phyloP scores from a whole-genome alignment of 495 filamentous ascomycete genomes.

The Niebla homalea region DNA sequence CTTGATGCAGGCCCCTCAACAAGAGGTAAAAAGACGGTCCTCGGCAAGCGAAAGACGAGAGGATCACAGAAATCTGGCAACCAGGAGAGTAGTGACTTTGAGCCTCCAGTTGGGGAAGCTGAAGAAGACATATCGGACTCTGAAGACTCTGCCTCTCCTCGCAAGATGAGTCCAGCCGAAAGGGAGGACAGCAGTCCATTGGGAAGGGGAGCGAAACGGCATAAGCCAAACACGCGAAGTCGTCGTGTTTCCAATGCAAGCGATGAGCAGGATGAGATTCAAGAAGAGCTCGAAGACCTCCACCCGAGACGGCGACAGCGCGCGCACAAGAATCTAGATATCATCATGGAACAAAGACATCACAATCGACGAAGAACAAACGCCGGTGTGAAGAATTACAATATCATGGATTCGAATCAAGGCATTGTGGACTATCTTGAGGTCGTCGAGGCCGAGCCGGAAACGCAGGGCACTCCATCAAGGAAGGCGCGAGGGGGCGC shows the following conservation, averaged over 20 bases:
- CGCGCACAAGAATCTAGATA: constrained; percentile 20
- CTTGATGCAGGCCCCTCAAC: constrained; percentile 11
- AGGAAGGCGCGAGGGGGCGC: constrained; percentile 44
- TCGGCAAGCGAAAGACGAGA: constrained; percentile 31
- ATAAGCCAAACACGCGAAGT: constrained; percentile 37
- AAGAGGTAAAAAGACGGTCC: constrained; percentile 3
- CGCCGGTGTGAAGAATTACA: constrained; percentile 46
- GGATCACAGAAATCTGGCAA: constrained; percentile 39
- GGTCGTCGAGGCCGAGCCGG: constrained; percentile 54
- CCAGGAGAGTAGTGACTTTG: constrained; percentile 78
- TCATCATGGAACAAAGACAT: constrained; percentile 47
- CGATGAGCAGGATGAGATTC: constrained; percentile 56
- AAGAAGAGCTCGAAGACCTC: constrained; percentile 64
- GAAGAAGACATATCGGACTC: constrained; percentile 44
- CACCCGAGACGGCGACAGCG: constrained; percentile 11
- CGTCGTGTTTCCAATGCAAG: constrained; percentile 37
- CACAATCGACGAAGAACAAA: constrained; percentile 54
- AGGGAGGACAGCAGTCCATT: constrained; percentile 36
- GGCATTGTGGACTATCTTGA: constrained; percentile 52
- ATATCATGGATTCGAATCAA: constrained; percentile 19
- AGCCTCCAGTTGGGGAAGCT: constrained; percentile 58
- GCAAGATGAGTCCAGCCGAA: constrained; percentile 31
- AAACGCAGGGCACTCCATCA: constrained; percentile 46
- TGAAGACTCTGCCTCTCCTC: constrained; percentile 31
- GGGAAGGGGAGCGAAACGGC: constrained; percentile 37